Percentiles rank a stretch among this genome's conserved stretches.
Conservation (phyloP, 768 basidiomycete genomes). For the Neoboletus subvelutipes region DNA sequence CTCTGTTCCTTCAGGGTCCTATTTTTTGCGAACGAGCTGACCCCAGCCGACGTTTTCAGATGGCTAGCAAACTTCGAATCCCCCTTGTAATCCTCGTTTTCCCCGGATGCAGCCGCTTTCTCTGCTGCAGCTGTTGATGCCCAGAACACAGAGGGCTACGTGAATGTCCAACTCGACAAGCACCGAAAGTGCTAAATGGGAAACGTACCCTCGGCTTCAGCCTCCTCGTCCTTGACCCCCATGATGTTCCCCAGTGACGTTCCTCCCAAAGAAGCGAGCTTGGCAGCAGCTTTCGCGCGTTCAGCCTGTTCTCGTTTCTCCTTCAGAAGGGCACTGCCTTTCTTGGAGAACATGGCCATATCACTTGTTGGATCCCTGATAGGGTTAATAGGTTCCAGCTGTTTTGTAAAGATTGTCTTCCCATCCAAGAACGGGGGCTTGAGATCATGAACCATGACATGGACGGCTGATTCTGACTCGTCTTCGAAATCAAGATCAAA, state of each 20-base stretch:
- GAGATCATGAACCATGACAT: conserved; percentile 95
- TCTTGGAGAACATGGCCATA: conserved; percentile 94
- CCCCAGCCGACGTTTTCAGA: conserved; percentile 75
- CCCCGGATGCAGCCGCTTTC: conserved; percentile 47
- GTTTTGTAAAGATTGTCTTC: conserved; percentile 92
- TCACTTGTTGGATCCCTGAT: conserved; percentile 92
- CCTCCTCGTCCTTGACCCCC: conserved; percentile 95
- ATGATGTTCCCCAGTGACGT: conserved; percentile 96
- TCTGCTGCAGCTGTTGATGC: conserved; percentile 49
- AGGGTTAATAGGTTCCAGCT: conserved; percentile 96
- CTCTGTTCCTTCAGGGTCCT: conserved; percentile 92
- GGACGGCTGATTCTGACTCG: conserved; percentile 93
- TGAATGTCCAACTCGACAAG: conserved; percentile 76
- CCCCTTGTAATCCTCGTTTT: conserved; percentile 77
- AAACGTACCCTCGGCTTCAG: conserved; percentile 83
- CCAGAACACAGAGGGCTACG: conserved; percentile 48
- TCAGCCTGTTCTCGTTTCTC: conserved; percentile 97
- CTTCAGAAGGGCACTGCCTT: conserved; percentile 91
- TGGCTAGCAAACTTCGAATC: conserved; percentile 98
- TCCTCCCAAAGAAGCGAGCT: conserved; percentile 88
- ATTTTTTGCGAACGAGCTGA: conserved; percentile 75
- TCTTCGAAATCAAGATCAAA: conserved; percentile 96
- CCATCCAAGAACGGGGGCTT: conserved; percentile 99
- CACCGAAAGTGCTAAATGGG: conserved; percentile 14
- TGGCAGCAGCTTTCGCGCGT: conserved; percentile 93